phyloP scores from a whole-genome alignment of 208 protist species.

The Acanthamoeba royreba region DNA sequence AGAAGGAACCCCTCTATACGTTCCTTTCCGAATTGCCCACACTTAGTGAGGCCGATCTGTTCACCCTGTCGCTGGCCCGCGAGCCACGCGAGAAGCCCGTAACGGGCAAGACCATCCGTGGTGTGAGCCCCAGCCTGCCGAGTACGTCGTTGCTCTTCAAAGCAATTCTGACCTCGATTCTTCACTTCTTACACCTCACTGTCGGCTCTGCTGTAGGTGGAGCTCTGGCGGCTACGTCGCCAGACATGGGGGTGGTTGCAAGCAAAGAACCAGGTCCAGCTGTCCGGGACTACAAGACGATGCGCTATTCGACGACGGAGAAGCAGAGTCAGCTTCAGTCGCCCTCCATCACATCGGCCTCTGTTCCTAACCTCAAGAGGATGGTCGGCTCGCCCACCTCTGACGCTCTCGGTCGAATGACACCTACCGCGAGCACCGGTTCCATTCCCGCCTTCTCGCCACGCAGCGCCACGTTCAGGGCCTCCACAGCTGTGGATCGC shows the following conservation, averaged over 20 bases:
- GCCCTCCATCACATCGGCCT: not conserved
- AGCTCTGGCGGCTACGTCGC: too few species aligned
- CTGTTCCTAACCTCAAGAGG: not conserved
- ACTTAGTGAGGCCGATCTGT: not conserved
- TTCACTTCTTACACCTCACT: not conserved
- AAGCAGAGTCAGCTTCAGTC: not conserved
- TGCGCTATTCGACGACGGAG: not conserved
- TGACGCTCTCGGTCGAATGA: not conserved
- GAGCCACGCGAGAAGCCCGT: not conserved
- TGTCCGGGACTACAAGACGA: not conserved
- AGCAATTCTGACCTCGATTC: too few species aligned
- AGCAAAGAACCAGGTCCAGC: too few species aligned
- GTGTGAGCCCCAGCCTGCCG: not conserved
- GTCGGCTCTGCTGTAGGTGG: not conserved
- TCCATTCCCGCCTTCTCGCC: not conserved
- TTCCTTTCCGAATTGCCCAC: not conserved
- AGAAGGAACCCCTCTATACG: not conserved
- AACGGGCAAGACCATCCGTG: not conserved
- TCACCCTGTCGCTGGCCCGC: not conserved
- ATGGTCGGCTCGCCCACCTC: not conserved
- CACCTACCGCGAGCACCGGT: not conserved
- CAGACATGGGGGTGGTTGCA: too few species aligned
- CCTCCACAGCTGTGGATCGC: not conserved
- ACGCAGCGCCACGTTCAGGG: not conserved
- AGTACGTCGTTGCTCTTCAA: too few species aligned